Percentiles rank a stretch among this genome's conserved stretches.
Conservation (phyloP, 163 green algal species). For the Coccomyxa subellipsoidea region DNA sequence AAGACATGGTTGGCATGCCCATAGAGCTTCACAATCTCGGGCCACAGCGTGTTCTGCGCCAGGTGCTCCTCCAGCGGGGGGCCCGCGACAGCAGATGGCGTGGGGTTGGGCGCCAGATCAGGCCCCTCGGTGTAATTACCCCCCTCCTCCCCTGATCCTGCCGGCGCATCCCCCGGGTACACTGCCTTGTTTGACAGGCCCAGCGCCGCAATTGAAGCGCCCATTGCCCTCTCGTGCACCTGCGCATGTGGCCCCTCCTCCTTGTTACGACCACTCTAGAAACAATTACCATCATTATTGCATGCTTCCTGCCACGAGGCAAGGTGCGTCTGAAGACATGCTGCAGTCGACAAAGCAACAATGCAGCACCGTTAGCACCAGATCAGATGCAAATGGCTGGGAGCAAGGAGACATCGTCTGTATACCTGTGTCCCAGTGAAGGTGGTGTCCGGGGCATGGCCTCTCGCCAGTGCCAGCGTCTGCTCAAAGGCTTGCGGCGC, state of each 20-base stretch:
- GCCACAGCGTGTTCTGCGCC: slow-evolving; percentile 89
- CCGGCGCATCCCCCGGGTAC: slow-evolving; percentile 23
- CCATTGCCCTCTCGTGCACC: slow-evolving; percentile 40
- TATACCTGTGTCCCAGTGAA: background rate
- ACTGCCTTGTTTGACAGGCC: slow-evolving; percentile 95
- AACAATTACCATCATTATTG: background rate
- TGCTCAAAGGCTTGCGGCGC: slow-evolving; percentile 71
- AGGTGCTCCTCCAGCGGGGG: slow-evolving; percentile 93
- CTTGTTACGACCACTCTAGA: background rate
- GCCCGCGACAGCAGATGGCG: slow-evolving; percentile 34
- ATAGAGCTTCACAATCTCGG: slow-evolving; percentile 92
- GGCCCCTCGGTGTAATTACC: slow-evolving; percentile 38
- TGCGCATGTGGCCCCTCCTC: background rate
- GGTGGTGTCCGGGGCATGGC: background rate
- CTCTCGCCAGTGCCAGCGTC: slow-evolving; percentile 49
- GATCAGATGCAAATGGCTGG: too few species aligned
- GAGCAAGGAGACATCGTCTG: too few species aligned
- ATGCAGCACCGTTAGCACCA: too few species aligned
- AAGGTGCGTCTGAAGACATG: too few species aligned
- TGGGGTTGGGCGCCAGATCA: slow-evolving; percentile 69
- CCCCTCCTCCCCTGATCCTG: background rate
- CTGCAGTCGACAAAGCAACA: too few species aligned
- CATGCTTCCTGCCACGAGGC: background rate
- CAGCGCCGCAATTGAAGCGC: slow-evolving; percentile 84
- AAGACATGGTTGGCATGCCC: slow-evolving; percentile 92